Evolutionary conservation across 495 filamentous ascomycete species (phyloP).

Genomic region (Penicillium odoratum): DNA sequence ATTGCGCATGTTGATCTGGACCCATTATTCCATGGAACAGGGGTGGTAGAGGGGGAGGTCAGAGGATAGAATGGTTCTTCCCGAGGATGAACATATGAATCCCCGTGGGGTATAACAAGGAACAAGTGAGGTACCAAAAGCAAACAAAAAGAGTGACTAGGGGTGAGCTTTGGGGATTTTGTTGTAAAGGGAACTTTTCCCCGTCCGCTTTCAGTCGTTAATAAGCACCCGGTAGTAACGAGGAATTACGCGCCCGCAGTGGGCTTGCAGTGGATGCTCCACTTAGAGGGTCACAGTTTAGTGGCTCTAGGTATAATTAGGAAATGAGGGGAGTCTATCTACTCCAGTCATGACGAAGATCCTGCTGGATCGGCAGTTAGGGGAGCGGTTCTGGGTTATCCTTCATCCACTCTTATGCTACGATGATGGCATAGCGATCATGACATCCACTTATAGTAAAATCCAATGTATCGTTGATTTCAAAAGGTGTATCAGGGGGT

Average conservation of each 20-base stretch:
- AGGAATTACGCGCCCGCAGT: constrained; percentile 11
- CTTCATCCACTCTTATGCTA: neutral
- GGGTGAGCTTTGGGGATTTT: constrained; percentile 31
- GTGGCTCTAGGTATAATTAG: constrained; percentile 17
- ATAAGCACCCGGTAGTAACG: constrained; percentile 20
- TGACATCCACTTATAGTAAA: constrained; percentile 8
- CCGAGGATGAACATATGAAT: constrained; percentile 4
- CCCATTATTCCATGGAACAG: constrained; percentile 65
- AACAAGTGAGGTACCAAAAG: neutral
- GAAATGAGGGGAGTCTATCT: neutral
- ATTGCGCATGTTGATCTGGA: constrained; percentile 73
- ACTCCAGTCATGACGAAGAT: constrained; percentile 9
- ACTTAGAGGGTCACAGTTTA: constrained; percentile 2
- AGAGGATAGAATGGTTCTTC: neutral
- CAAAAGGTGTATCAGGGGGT: neutral
- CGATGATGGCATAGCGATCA: constrained; percentile 14
- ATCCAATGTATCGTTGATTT: neutral
- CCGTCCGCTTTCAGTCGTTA: constrained; percentile 27
- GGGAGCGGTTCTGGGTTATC: constrained; percentile 3
- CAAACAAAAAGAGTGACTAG: constrained; percentile 42
- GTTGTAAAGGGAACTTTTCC: constrained; percentile 19
- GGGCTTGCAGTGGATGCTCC: constrained; percentile 11
- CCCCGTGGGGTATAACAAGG: constrained; percentile 11
- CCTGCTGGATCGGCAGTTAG: constrained; percentile 13
- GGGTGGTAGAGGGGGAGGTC: constrained; percentile 11